Evolutionary conservation across 805 yeast genomes (phyloP).

Genomic region (Sugiyamaella marilandica): DNA sequence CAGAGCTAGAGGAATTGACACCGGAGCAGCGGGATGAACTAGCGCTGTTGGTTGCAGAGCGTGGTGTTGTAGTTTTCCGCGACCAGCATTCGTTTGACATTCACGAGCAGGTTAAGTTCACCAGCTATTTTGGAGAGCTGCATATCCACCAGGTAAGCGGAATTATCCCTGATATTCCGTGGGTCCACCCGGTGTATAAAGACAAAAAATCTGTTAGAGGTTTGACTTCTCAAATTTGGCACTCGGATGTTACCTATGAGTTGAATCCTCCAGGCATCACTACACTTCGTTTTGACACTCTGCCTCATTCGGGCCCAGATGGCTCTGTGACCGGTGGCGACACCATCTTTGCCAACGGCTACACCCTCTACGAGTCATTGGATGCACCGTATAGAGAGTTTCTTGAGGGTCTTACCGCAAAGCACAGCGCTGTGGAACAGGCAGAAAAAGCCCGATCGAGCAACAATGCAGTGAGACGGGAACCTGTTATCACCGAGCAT

Average conservation of each 20-base stretch:
- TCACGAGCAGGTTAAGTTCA: constrained; percentile 27
- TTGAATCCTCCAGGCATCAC: constrained; percentile 70
- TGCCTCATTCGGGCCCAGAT: constrained; percentile 40
- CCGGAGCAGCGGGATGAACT: constrained; percentile 53
- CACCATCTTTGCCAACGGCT: constrained; percentile 49
- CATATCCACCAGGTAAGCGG: constrained; percentile 38
- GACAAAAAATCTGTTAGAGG: constrained; percentile 17
- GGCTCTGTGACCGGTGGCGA: constrained; percentile 36
- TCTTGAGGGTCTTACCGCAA: constrained; percentile 52
- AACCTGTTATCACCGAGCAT: constrained; percentile 49
- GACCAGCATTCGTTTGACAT: constrained; percentile 36
- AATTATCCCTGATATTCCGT: constrained; percentile 58
- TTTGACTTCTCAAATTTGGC: constrained; percentile 45
- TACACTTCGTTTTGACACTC: constrained; percentile 56
- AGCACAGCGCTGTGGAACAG: constrained; percentile 50
- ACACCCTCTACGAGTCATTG: constrained; percentile 50
- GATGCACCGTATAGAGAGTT: constrained; percentile 45
- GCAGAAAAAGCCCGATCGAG: constrained; percentile 24
- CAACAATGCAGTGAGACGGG: constrained; percentile 39
- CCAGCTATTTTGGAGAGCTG: constrained; percentile 27
- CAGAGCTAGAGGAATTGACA: constrained; percentile 46
- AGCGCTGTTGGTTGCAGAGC: constrained; percentile 44
- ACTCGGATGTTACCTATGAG: constrained; percentile 72
- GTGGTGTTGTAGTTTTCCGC: constrained; percentile 48
- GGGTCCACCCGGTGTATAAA: constrained; percentile 28